A percentile compares a stretch with the other conserved stretches of the same genome.
phyloP scores from a whole-genome alignment of 805 yeast species.

The Ogataea zsoltii region DNA sequence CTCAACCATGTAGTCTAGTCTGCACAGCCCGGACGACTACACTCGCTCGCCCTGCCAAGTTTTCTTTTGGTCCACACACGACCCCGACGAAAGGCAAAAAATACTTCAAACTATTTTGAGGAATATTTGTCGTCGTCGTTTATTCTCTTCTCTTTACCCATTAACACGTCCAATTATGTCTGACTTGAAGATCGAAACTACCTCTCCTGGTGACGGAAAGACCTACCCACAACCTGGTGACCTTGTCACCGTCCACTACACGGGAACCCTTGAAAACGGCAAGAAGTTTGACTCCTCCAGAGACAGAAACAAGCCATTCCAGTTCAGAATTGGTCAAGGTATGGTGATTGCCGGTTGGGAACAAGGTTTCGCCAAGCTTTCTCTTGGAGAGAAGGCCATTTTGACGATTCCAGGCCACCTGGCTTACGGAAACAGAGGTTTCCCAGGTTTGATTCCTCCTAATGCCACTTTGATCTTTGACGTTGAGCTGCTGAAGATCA shows the following conservation, averaged over 20 bases:
- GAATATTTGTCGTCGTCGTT: too few species aligned
- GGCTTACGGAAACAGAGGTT: constrained; percentile 94
- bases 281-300: constrained; percentile 94
- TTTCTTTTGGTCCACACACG: too few species aligned
- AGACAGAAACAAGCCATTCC: constrained; percentile 95
- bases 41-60: too few species aligned
- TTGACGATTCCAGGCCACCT: constrained; percentile 90
- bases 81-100: too few species aligned
- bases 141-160: too few species aligned
- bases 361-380: constrained; percentile 86
- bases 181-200: constrained; percentile 35
- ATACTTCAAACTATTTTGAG: too few species aligned
- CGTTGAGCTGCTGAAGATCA: constrained; percentile 67
- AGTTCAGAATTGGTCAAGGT: constrained; percentile 91
- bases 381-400: constrained; percentile 90
- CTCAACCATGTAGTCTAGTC: too few species aligned
- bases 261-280: constrained; percentile 93
- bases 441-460: constrained; percentile 96
- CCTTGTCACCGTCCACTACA: constrained; percentile 89
- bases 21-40: too few species aligned
- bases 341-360: constrained; percentile 98
- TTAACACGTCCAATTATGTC: constrained; percentile 21
- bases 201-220: constrained; percentile 69
- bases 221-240: constrained; percentile 88
- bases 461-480: constrained; percentile 90